These are phyloP conservation scores for Xylaria sp. DNA, from an alignment of 2,329 filamentous ascomycete species.

Conservation along the genomic window DNA sequence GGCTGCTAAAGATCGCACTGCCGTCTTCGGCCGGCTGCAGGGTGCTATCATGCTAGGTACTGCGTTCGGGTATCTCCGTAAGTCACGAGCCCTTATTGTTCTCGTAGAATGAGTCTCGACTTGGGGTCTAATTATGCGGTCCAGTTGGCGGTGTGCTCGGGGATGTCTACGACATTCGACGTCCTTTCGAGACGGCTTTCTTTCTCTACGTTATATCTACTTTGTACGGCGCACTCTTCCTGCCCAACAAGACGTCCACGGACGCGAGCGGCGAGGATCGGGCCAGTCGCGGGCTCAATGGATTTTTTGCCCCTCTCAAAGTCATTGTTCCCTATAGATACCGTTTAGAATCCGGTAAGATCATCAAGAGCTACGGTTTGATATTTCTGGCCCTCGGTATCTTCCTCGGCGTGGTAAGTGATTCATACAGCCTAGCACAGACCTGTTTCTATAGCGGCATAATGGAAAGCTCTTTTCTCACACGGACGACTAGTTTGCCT, in stretches of 20 bases:
- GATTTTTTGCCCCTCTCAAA: slow-evolving; percentile 67
- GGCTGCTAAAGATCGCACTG: slow-evolving; percentile 63
- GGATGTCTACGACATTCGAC: slow-evolving; percentile 65
- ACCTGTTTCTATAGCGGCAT: no score
- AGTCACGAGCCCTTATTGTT: slow-evolving; percentile 23
- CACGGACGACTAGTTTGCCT: slow-evolving; percentile 55
- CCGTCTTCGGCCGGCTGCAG: slow-evolving; percentile 66
- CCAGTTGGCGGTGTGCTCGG: slow-evolving; percentile 67
- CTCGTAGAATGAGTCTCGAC: neutral
- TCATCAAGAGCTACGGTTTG: slow-evolving; percentile 64
- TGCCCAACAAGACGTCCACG: slow-evolving; percentile 46
- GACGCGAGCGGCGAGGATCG: slow-evolving; percentile 28
- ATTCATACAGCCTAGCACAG: neutral
- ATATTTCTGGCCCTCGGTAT: slow-evolving; percentile 68
- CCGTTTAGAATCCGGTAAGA: slow-evolving; percentile 54
- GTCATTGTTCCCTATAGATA: slow-evolving; percentile 65
- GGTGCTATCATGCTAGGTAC: slow-evolving; percentile 71
- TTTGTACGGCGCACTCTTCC: slow-evolving; percentile 47
- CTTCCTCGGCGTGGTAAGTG: slow-evolving; percentile 66
- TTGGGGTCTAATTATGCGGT: neutral
- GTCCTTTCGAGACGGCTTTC: slow-evolving; percentile 69
- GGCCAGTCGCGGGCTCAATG: slow-evolving; percentile 48
- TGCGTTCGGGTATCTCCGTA: slow-evolving; percentile 65
- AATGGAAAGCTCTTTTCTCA: neutral
- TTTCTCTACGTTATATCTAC: slow-evolving; percentile 57